Conservation (phyloP, 2,329 filamentous ascomycete genomes). For the Colletotrichum higginsianum region DNA sequence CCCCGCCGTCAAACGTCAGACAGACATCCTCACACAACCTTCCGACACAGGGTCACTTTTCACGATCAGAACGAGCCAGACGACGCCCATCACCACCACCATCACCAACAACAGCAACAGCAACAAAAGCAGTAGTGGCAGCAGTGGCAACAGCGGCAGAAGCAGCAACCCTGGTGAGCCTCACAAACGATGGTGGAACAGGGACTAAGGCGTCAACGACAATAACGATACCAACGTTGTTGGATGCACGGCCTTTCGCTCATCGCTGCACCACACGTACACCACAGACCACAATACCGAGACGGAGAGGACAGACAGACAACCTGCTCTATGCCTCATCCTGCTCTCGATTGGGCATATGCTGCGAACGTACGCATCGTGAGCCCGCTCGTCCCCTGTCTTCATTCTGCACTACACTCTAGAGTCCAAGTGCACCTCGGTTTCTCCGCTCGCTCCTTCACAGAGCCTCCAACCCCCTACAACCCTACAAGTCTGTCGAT, state of each 20-base stretch:
- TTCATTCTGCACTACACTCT: slow-evolving; percentile 2
- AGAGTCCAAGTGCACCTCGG: slow-evolving; percentile 7
- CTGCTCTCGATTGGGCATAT: slow-evolving; percentile 26
- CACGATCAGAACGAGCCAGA: slow-evolving; percentile 16
- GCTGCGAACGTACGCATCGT: slow-evolving; percentile 34
- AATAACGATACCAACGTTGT: background rate
- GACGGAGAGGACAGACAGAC: background rate
- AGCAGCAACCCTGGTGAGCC: background rate
- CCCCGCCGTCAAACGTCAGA: slow-evolving; percentile 58
- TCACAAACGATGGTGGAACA: background rate
- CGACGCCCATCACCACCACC: background rate
- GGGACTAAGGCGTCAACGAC: background rate
- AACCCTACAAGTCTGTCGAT: background rate
- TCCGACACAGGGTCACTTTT: slow-evolving; percentile 35
- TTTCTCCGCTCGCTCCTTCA: slow-evolving; percentile 9
- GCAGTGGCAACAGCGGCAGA: background rate
- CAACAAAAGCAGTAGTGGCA: background rate
- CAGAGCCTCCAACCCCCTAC: background rate
- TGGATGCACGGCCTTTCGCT: background rate
- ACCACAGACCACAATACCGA: slow-evolving; percentile 12
- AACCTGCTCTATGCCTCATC: slow-evolving; percentile 31
- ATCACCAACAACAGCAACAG: background rate
- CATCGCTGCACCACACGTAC: slow-evolving; percentile 4
- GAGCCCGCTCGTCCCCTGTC: slow-evolving; percentile 18
- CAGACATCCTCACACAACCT: slow-evolving; percentile 42